Percentiles rank a stretch among this genome's conserved stretches.
Conservation (phyloP, 768 basidiomycete species). For the Heimioporus sp. region DNA sequence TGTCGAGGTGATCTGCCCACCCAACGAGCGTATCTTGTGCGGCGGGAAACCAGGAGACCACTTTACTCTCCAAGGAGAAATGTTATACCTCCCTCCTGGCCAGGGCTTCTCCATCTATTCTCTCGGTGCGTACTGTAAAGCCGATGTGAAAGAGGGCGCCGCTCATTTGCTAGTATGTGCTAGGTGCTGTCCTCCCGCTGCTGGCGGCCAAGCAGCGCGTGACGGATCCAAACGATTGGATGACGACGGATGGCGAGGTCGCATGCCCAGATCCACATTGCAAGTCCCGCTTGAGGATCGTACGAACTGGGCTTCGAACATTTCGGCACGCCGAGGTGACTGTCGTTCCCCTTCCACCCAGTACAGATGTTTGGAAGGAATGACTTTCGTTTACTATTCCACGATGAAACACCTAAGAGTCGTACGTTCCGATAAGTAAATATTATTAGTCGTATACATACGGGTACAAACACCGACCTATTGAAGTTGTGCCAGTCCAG, state of each 20-base stretch:
- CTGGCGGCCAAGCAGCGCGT: constrained; percentile 64
- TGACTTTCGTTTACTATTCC: background rate
- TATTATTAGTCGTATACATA: too few relatives aligned
- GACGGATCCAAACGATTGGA: constrained; percentile 60
- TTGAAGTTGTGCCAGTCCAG: too few relatives aligned
- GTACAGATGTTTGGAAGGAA: background rate
- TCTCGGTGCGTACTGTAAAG: constrained; percentile 36
- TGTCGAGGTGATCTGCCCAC: constrained; percentile 60
- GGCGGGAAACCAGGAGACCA: constrained; percentile 64
- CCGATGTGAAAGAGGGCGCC: background rate
- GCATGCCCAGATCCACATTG: constrained; percentile 71
- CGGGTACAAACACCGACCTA: too few relatives aligned
- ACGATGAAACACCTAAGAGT: too few relatives aligned
- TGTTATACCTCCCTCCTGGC: constrained; percentile 55
- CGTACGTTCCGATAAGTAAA: too few relatives aligned
- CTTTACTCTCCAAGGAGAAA: constrained; percentile 63
- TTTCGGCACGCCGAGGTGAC: constrained; percentile 59
- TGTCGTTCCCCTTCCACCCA: constrained; percentile 35
- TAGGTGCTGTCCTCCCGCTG: constrained; percentile 65
- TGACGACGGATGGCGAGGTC: constrained; percentile 61
- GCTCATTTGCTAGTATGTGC: background rate
- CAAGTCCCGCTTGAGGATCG: constrained; percentile 51
- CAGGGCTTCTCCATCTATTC: constrained; percentile 74
- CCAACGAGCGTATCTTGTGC: constrained; percentile 55
- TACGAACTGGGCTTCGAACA: constrained; percentile 46